Evolutionary conservation across 495 filamentous ascomycete genomes (phyloP), one percentile per base, ranked within the genome.

Genomic region (Ascobolus immersus): DNA sequence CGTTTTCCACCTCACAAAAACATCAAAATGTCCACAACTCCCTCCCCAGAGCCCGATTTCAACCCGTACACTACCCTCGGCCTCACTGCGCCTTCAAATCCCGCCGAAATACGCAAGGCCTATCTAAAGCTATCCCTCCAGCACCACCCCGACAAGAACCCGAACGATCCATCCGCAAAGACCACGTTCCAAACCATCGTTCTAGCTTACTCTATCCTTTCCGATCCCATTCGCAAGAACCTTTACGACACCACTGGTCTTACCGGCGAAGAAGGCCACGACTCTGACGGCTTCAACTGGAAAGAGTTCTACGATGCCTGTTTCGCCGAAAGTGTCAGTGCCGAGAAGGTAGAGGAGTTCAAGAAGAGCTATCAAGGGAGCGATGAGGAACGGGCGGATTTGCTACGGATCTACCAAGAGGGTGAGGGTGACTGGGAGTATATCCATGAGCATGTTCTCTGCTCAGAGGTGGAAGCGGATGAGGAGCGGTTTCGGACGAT

Each of bases 81-180:
- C 15, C 48, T 93, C 29, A 58, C 64, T 11, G 60, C 62, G 24
- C 61, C 65, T 12, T 67, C 73, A 17, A 62, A 62, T 8, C 62
- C 71, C 20, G 51, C 68, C 19, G 74, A 91, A 39, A 67, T 96
- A 45, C 76, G 81, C 36, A 68, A 70, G 34, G 79, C 78, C 29
- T 96, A 91, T 57, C 70, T 81, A 22, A 78, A 75, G 48, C 74
- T 79, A 3, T 77, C 89, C 0, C 60, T 93, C 7, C 79, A 75
- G 51, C 77, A 79, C 50, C 86, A 96, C 51, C 86, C 86, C 7
- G 84, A 90, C 59, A 75, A 73, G 73, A 82, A 91, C 59, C 91
- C 92, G 50, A 75, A 73, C 45, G 60, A 66, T 6, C n/a, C n/a
- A n/a, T 55, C 61, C 33, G 82, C 89, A 5, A 69, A 86, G 40